Evolutionary conservation across 257 asterid species (phyloP), one percentile per base, ranked within the genome.

Genomic region (Agastache rugosa): DNA sequence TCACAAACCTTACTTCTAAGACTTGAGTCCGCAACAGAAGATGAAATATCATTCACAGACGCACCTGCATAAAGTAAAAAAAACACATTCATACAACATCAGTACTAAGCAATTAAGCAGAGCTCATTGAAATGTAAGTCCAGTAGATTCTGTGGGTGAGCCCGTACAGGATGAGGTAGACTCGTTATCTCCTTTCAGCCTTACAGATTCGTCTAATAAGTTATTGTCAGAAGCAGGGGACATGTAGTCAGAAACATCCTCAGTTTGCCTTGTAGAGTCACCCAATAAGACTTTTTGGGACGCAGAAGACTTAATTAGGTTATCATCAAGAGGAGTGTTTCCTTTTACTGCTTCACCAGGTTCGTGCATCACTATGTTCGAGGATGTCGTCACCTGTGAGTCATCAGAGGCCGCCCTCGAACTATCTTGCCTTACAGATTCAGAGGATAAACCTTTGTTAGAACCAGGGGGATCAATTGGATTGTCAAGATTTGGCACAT

Each of bases 181-280:
- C 58, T 48, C 74, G 1, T 37, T 35, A 75, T 75, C 71, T 60
- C 44, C 56, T 67, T 59, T 59, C 29, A 68, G 22, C 64, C 75
- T 47, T 61, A 9, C 70, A 9, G 69, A 35, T 42, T 55, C 79
- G 65, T 27, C 73, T 39, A 11, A 25, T 65, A 42, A 12, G n/a
- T 54, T 75, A 7, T 17, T 44, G 14, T 54, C 74, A 50, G 79
- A 27, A 68, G 48, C 81, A 5, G 73, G 63, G 68, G 63, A n/a
- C 22, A 75, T 35, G 20, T 51, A 17, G 19, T 67, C 55, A 59
- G 77, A 23, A 64, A 69, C 80, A 23, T 74, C 79, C 53, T 71
- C 76, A 74, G 67, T 74, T 74, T 48, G 79, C 79, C 59, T 73
- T 9, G 23, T 54, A 11, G 81, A 70, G 66, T 66, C 86, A 78